phyloP scores from a whole-genome alignment of 164 flowering plant genomes.

The Amborella trichopoda region DNA sequence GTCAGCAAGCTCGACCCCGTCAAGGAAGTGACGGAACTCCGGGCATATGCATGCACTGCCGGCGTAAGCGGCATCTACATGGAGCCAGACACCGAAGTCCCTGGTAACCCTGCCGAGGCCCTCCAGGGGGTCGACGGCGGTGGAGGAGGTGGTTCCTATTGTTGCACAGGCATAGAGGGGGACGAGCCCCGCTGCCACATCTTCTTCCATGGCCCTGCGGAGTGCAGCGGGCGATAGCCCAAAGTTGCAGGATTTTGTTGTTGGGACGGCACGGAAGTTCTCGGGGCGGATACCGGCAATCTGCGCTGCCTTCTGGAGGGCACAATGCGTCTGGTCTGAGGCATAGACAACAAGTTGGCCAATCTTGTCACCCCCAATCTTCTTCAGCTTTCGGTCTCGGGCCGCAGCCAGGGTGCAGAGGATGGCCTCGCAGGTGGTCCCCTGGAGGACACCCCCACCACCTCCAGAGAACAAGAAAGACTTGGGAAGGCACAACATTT shows the following conservation, averaged over 20 bases:
- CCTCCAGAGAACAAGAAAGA: slow-evolving; percentile 34
- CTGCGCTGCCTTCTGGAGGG: slow-evolving; percentile 40
- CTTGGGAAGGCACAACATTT: slow-evolving; percentile 33
- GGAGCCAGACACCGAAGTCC: slow-evolving; percentile 27
- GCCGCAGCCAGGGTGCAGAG: slow-evolving; percentile 39
- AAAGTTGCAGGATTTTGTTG: slow-evolving; percentile 10
- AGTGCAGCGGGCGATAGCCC: slow-evolving; percentile 16
- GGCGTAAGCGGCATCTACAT: slow-evolving; percentile 59
- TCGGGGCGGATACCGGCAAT: slow-evolving; percentile 38
- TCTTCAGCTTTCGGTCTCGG: slow-evolving; percentile 26
- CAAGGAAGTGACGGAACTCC: slow-evolving; percentile 42
- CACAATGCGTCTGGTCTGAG: slow-evolving; percentile 53
- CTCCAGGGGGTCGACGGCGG: slow-evolving; percentile 33
- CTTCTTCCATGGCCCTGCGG: slow-evolving; percentile 8
- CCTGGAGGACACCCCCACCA: slow-evolving; percentile 70
- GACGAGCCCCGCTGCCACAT: slow-evolving; percentile 18
- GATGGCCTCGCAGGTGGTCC: slow-evolving; percentile 57
- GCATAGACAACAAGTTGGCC: slow-evolving; percentile 15
- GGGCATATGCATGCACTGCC: slow-evolving; percentile 65
- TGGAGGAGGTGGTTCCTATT: slow-evolving; percentile 38
- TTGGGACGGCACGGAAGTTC: slow-evolving; percentile 32
- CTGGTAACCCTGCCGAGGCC: slow-evolving; percentile 21
- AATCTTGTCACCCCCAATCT: slow-evolving; percentile 20
- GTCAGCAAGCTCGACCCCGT: slow-evolving; percentile 45
- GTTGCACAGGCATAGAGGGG: slow-evolving; percentile 37